Evolutionary conservation across 176 grass and related monocot species (phyloP).

Genomic region (Zea luxurians): DNA sequence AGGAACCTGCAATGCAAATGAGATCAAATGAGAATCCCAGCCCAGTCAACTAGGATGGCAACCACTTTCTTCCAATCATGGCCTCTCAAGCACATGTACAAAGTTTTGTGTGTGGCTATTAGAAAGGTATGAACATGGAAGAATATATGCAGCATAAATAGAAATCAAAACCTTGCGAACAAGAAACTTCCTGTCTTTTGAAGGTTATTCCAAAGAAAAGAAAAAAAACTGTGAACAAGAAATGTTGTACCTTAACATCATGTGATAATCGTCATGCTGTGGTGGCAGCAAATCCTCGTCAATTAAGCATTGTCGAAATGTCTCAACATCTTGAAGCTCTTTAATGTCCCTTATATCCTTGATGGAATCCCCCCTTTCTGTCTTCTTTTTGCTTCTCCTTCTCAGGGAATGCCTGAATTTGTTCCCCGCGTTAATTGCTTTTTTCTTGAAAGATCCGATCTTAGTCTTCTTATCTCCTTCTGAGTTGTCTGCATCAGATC

Average conservation of each 20-base stretch:
- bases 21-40: slow-evolving; percentile 18
- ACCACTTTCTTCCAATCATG: slow-evolving; percentile 15
- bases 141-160: slow-evolving; percentile 18
- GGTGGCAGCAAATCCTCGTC: slow-evolving; percentile 74
- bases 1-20: slow-evolving; percentile 62
- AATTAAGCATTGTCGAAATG: slow-evolving; percentile 65
- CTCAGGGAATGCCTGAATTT: slow-evolving; percentile 94
- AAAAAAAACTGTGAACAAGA: slow-evolving; percentile 1
- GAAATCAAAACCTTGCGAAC: slow-evolving; percentile 27
- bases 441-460: slow-evolving; percentile 85
- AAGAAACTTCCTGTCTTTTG: background rate
- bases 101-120: slow-evolving; percentile 12
- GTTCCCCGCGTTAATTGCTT: slow-evolving; percentile 77
- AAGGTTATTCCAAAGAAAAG: background rate
- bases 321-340: slow-evolving; percentile 78
- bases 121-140: slow-evolving; percentile 1
- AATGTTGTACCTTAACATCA: slow-evolving; percentile 75
- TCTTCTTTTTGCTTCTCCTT: slow-evolving; percentile 80
- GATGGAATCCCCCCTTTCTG: slow-evolving; percentile 49
- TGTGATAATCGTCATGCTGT: slow-evolving; percentile 90
- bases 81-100: background rate
- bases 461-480: slow-evolving; percentile 85
- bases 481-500: slow-evolving; percentile 77
- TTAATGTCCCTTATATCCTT: slow-evolving; percentile 74
- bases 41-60: background rate